Evolutionary conservation across 306 rosid species (phyloP).

Genomic region (Pterocarpus santalinus): DNA sequence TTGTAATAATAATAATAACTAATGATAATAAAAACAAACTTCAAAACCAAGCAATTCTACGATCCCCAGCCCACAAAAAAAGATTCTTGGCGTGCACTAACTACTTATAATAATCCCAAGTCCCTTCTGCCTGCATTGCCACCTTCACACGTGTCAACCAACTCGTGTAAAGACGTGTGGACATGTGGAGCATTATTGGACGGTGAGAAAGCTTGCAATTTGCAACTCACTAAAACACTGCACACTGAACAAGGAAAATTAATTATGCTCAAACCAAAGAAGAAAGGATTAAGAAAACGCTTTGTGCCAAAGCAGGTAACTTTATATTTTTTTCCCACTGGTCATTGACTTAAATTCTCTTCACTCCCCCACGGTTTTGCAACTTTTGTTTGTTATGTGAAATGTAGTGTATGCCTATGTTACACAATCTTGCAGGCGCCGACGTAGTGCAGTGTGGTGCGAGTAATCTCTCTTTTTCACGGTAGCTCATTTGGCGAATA

Average conservation of each 20-base stretch:
- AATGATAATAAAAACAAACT: constrained; percentile 53
- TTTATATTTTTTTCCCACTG: background rate
- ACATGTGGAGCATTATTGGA: constrained; percentile 78
- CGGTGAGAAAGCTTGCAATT: constrained; percentile 60
- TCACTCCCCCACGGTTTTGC: background rate
- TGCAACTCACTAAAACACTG: constrained; percentile 29
- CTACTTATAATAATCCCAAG: constrained; percentile 49
- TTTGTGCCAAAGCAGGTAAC: background rate
- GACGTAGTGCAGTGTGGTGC: constrained; percentile 39
- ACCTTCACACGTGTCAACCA: constrained; percentile 52
- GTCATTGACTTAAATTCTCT: background rate
- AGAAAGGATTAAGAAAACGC: background rate
- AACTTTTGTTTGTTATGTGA: background rate
- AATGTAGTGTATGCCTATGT: background rate
- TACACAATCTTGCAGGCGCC: constrained; percentile 38
- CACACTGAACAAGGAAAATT: constrained; percentile 38
- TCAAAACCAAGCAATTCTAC: constrained; percentile 72
- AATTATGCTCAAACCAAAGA: constrained; percentile 8
- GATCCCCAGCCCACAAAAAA: constrained; percentile 34
- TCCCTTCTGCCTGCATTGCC: constrained; percentile 50
- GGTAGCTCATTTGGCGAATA: constrained; percentile 8
- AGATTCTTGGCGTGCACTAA: constrained; percentile 77
- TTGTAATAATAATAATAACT: constrained; percentile 6
- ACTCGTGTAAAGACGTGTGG: constrained; percentile 64
- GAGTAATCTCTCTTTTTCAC: constrained; percentile 17